phyloP scores from a whole-genome alignment of 352 stramenopile species.

The Phytophthora constricta region DNA sequence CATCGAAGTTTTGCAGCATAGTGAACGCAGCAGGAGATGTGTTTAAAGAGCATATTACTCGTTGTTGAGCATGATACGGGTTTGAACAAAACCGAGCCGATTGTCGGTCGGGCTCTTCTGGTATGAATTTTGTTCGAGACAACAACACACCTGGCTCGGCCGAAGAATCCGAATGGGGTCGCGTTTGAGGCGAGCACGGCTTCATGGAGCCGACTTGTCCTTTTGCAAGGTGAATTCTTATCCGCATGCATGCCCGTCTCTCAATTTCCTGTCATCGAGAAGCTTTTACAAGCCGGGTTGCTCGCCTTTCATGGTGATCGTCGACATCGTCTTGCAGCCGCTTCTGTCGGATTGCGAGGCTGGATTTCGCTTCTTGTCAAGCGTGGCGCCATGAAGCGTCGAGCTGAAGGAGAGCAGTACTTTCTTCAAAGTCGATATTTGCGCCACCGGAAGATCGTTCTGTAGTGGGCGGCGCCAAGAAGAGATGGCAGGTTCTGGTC shows the following conservation, averaged over 20 bases:
- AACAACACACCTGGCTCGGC: background rate
- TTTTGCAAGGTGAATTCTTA: background rate
- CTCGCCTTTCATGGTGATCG: background rate
- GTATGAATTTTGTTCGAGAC: background rate
- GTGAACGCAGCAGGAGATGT: background rate
- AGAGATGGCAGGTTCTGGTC: constrained; percentile 21
- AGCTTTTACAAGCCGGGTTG: background rate
- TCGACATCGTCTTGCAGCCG: background rate
- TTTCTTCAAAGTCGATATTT: no score
- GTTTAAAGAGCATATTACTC: no score
- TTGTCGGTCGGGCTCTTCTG: no score
- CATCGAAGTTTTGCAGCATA: background rate
- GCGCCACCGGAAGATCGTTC: no score
- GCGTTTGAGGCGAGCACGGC: background rate
- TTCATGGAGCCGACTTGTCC: background rate
- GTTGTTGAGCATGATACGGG: no score
- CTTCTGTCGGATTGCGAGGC: background rate
- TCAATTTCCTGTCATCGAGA: background rate
- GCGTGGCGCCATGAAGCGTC: no score
- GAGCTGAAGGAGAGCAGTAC: no score
- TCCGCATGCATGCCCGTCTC: background rate
- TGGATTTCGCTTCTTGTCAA: no score
- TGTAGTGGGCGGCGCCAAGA: background rate
- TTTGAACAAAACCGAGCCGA: no score
- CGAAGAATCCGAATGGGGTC: background rate